These are phyloP conservation scores for Nematodospora valgi DNA, from an alignment of 805 yeast genomes.

Conservation along the genomic window DNA sequence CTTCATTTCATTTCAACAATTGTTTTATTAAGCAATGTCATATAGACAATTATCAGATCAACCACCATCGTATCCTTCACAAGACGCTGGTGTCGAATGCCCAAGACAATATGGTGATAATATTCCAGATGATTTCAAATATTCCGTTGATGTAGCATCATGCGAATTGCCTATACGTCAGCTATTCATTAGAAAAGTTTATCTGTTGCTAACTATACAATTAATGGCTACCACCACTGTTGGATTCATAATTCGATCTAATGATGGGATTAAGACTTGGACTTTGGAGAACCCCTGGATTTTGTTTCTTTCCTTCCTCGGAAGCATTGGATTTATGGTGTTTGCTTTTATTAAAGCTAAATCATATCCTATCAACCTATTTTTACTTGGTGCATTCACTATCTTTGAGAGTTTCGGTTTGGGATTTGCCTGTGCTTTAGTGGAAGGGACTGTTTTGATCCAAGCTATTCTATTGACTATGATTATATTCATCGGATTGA, in stretches of 20 bases:
- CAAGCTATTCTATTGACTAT: constrained; percentile 70
- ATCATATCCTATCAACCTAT: constrained; percentile 64
- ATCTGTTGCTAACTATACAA: constrained; percentile 65
- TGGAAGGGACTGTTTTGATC: constrained; percentile 60
- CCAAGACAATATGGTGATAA: constrained; percentile 31
- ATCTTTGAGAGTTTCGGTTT: constrained; percentile 69
- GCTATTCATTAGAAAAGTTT: constrained; percentile 75
- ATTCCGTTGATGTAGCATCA: constrained; percentile 69
- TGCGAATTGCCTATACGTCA: constrained; percentile 76
- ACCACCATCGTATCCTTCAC: constrained; percentile 10
- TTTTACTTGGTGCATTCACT: constrained; percentile 65
- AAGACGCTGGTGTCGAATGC: constrained; percentile 1
- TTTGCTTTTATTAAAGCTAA: constrained; percentile 62
- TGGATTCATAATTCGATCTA: constrained; percentile 48
- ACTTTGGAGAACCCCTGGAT: constrained; percentile 57
- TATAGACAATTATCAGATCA: constrained; percentile 9
- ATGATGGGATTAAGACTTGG: constrained; percentile 48
- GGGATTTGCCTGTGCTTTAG: constrained; percentile 62
- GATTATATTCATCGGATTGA: constrained; percentile 71
- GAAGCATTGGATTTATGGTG: constrained; percentile 61
- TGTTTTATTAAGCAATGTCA: too few relatives aligned
- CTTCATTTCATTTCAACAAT: not conserved
- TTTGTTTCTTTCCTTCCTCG: constrained; percentile 51
- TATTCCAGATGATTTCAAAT: constrained; percentile 77
- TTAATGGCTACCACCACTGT: constrained; percentile 57